phyloP scores from a whole-genome alignment of 2,329 filamentous ascomycete genomes.

The Colletotrichum theobromicola region DNA sequence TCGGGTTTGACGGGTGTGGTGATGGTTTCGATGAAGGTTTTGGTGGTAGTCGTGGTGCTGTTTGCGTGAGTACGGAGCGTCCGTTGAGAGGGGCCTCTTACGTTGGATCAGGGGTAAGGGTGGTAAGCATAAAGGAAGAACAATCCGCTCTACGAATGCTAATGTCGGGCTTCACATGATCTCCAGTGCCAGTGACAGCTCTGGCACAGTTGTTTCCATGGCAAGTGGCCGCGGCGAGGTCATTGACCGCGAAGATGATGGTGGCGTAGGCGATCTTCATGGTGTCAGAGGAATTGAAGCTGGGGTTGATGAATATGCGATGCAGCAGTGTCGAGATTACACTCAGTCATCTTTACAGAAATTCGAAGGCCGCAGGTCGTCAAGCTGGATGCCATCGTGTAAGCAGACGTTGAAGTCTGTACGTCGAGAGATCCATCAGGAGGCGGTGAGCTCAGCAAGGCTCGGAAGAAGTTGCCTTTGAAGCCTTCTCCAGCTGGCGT shows the following conservation, averaged over 20 bases:
- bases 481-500: background rate
- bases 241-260: slow-evolving; percentile 38
- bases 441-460: background rate
- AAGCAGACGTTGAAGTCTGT: background rate
- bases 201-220: slow-evolving; percentile 16
- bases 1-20: background rate
- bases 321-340: background rate
- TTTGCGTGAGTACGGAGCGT: background rate
- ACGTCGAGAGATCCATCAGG: background rate
- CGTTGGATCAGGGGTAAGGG: background rate
- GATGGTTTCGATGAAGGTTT: background rate
- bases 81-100: background rate
- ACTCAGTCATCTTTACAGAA: background rate
- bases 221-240: slow-evolving; percentile 31
- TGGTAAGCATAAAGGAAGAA: background rate
- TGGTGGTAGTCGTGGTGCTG: slow-evolving; percentile 3
- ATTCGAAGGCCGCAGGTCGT: background rate
- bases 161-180: background rate
- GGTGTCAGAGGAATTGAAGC: background rate
- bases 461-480: background rate
- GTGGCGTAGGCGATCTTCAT: slow-evolving; percentile 39
- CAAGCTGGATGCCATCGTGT: background rate
- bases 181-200: slow-evolving; percentile 5
- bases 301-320: background rate
- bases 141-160: background rate